Evolutionary conservation across 2,329 filamentous ascomycete species (phyloP), one percentile per base, ranked within the genome.

Genomic region (Fusarium sp.): DNA sequence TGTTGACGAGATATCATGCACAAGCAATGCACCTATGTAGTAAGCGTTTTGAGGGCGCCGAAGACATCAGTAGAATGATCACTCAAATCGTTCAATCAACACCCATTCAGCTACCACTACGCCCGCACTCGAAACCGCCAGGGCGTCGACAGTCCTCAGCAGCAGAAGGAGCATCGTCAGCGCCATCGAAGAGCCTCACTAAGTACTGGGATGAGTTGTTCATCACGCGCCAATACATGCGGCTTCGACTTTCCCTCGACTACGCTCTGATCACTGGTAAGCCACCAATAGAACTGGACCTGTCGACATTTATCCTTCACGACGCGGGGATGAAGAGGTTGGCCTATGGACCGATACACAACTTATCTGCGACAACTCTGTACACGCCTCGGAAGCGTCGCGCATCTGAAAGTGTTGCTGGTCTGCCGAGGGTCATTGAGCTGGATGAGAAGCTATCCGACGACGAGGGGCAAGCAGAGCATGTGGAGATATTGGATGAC

Each of bases 1-100:
- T 52, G 0, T 31, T 69, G 1, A 56, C 65, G 2, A 9, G 29
- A 23, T 68, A 68, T 4, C 57, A 68, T 10, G 57, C 64, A 3
- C 65, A 68, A 16, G 63, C 65, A 6, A 68, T 68, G 65, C 65
- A 68, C 4, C 7, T 68, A 2, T 68, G 65, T 1, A 68, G 65
- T 37, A 49, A 69, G 1, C 57, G 65, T 0, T 68, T 68, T 19
- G 65, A 68, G 8, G 65, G 65, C 0, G 65, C 65, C 0, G 63
- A 63, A 16, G 63, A 68, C 2, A 68, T 68, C 4, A 68, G 65
- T 18, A 39, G 65, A 4, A 68, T 68, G 65, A 63, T 68, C 15
- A 69, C 65, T 0, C 65, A 68, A 10, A 68, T 68, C 0, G 65
- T 67, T 5, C 65, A 67, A 21, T 67, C 65, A 14, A 68, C 65